phyloP scores from a whole-genome alignment of 139 green algal species.

The Asterochloris erici region DNA sequence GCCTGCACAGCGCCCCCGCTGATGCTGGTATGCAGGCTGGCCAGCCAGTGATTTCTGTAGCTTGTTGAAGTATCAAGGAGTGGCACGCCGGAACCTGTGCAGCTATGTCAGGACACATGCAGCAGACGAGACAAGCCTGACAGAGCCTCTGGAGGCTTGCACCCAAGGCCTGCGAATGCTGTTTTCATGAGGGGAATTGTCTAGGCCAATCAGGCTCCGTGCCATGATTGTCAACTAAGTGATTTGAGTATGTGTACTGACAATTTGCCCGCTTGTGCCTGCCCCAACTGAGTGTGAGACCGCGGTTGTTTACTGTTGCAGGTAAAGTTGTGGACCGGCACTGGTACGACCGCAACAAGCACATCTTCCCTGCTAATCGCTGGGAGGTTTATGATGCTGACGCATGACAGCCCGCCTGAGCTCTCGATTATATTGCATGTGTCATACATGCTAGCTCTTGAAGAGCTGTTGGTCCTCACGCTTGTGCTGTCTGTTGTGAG shows the following conservation, averaged over 20 bases:
- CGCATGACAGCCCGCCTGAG: no score
- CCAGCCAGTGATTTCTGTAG: neutral
- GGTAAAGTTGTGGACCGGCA: slow-evolving; percentile 90
- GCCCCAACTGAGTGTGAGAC: neutral
- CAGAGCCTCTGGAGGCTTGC: no score
- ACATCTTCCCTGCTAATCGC: slow-evolving; percentile 95
- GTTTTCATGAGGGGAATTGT: no score
- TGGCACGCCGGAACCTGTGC: neutral
- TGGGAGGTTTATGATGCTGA: slow-evolving; percentile 88
- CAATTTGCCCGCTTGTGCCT: neutral
- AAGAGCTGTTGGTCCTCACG: no score
- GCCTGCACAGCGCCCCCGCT: neutral
- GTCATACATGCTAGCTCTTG: no score
- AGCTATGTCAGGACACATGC: neutral
- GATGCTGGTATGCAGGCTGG: neutral
- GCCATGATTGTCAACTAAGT: no score
- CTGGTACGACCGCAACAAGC: slow-evolving; percentile 98
- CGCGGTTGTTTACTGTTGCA: neutral
- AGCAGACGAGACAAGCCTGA: no score
- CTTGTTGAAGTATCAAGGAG: neutral
- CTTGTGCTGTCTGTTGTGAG: no score
- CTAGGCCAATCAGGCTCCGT: no score
- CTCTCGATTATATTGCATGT: no score
- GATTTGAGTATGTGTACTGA: neutral
- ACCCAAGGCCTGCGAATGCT: no score